A percentile compares a stretch with the other conserved stretches of the same genome.
Evolutionary conservation across 805 yeast species (phyloP).

Genomic region (Tetrapisispora pingtungensis): DNA sequence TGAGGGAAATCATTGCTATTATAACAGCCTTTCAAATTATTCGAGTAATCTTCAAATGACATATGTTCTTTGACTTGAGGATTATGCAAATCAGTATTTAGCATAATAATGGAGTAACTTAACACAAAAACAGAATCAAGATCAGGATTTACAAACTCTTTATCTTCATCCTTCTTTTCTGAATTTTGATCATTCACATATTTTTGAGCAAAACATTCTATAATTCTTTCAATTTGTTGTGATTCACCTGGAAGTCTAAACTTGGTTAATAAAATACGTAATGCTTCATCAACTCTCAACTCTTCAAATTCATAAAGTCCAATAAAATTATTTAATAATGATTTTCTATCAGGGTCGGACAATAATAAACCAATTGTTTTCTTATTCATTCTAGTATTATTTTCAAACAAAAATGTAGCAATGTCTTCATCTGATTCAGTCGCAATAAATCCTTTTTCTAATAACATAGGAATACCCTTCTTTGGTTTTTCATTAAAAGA

Average conservation of each 20-base stretch:
- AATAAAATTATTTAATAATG: constrained; percentile 55
- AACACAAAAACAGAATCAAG: constrained; percentile 81
- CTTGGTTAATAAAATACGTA: constrained; percentile 67
- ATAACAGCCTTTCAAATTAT: constrained; percentile 72
- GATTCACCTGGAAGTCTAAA: constrained; percentile 96
- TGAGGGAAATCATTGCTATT: constrained; percentile 61
- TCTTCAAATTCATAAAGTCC: constrained; percentile 62
- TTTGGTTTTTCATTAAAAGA: constrained; percentile 71
- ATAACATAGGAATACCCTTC: constrained; percentile 56
- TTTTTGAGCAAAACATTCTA: constrained; percentile 75
- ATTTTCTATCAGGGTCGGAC: constrained; percentile 61
- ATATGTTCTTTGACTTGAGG: constrained; percentile 88
- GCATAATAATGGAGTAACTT: constrained; percentile 85
- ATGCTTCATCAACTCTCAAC: constrained; percentile 85
- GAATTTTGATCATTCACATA: constrained; percentile 57
- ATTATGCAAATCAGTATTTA: constrained; percentile 88
- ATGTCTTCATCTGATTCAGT: constrained; percentile 47
- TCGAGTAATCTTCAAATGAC: constrained; percentile 74
- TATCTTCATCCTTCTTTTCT: constrained; percentile 12
- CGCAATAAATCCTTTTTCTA: constrained; percentile 55
- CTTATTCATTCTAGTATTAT: constrained; percentile 77
- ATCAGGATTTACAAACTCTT: constrained; percentile 52
- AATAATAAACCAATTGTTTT: constrained; percentile 77
- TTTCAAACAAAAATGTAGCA: constrained; percentile 65
- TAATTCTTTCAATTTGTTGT: constrained; percentile 87